A percentile compares a stretch with the other conserved stretches of the same genome.
phyloP scores from a whole-genome alignment of 2,329 filamentous ascomycete species.

The Clonostachys rosea region DNA sequence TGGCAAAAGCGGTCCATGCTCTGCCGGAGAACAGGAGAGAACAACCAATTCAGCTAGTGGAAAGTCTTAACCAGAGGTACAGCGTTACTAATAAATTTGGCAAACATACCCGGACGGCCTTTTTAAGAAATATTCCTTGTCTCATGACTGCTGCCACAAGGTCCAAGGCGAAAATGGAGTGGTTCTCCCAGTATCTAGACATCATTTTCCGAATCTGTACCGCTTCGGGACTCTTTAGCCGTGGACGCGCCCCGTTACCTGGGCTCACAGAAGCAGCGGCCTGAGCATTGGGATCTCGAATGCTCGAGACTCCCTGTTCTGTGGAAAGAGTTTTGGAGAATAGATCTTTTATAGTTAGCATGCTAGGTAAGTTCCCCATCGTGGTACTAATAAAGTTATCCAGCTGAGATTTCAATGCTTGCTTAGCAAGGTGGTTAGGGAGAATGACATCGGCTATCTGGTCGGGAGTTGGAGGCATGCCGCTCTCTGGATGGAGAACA shows the following conservation, averaged over 20 bases:
- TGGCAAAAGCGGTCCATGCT: background rate
- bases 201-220: slow-evolving; percentile 57
- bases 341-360: too few relatives aligned
- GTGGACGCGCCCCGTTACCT: too few relatives aligned
- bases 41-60: slow-evolving; percentile 73
- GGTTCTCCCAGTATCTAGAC: slow-evolving; percentile 66
- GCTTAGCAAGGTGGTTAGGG: background rate
- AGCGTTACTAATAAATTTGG: too few relatives aligned
- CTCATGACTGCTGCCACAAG: slow-evolving; percentile 61
- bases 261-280: too few relatives aligned
- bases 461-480: slow-evolving; percentile 31
- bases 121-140: slow-evolving; percentile 63
- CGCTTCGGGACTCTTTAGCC: too few relatives aligned
- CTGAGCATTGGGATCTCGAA: too few relatives aligned
- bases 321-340: too few relatives aligned
- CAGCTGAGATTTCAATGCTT: background rate
- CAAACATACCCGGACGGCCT: slow-evolving; percentile 52
- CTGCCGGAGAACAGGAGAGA: slow-evolving; percentile 17
- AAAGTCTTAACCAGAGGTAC: slow-evolving; percentile 30
- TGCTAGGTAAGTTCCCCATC: background rate
- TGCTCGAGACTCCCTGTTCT: too few relatives aligned
- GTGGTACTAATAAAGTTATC: background rate
- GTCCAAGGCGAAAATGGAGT: slow-evolving; percentile 58
- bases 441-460: background rate
- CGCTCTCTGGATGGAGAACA: slow-evolving; percentile 47